These are phyloP conservation scores for Cymodocea nodosa DNA, from an alignment of 116 monocot genomes.

Conservation along the genomic window DNA sequence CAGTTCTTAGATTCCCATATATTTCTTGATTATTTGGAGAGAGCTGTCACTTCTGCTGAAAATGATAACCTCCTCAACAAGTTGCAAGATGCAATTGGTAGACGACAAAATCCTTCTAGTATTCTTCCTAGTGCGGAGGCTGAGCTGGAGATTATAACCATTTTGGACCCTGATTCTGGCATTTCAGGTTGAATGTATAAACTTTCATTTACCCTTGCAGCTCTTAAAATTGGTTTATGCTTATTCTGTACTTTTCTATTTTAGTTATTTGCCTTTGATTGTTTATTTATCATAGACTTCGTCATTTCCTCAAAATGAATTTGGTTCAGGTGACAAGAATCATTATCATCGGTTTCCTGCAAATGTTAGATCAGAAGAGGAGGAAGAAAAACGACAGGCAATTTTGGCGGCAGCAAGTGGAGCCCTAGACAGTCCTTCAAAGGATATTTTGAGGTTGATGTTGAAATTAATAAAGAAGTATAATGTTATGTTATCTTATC, in stretches of 20 bases:
- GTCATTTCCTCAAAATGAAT: not conserved
- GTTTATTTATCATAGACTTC: no score
- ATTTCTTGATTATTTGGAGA: conserved; percentile 84
- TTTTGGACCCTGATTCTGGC: conserved; percentile 45
- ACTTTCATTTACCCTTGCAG: not conserved
- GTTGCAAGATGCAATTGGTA: conserved; percentile 93
- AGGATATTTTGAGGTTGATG: conserved; percentile 38
- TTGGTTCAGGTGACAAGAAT: conserved; percentile 37
- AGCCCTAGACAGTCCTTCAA: conserved; percentile 39
- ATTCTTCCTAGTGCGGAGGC: conserved; percentile 48
- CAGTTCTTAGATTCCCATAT: conserved; percentile 96
- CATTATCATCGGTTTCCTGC: conserved; percentile 74
- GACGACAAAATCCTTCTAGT: conserved; percentile 61
- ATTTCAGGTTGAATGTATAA: conserved; percentile 30
- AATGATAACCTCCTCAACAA: conserved; percentile 80
- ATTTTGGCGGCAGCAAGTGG: conserved; percentile 63
- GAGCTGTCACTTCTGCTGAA: conserved; percentile 61
- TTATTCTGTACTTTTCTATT: not conserved
- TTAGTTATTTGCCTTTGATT: not conserved
- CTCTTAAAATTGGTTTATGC: not conserved
- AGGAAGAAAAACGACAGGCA: conserved; percentile 74
- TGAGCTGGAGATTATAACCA: conserved; percentile 78
- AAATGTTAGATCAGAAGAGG: conserved; percentile 70
- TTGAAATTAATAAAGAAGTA: not conserved
- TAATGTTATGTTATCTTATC: not conserved